Conservation (phyloP, 2,329 filamentous ascomycete species). For the Cytospora mali region DNA sequence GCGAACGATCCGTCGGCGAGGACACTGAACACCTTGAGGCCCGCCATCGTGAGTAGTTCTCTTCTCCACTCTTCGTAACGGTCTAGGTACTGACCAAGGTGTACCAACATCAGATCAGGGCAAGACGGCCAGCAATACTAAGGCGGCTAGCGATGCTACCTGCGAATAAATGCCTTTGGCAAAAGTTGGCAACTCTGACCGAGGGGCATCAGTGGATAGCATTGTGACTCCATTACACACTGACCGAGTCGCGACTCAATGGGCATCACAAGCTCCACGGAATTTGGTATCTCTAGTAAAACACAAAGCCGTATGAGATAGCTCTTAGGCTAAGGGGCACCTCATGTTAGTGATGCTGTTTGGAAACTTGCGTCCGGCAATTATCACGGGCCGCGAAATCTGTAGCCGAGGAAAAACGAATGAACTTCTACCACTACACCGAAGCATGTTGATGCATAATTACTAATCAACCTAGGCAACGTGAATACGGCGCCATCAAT, state of each 20-base stretch:
- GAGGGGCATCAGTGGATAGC: background rate
- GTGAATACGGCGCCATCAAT: too few relatives aligned
- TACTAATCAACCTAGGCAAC: too few relatives aligned
- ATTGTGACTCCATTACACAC: background rate
- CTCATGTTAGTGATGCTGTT: background rate
- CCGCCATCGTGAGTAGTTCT: background rate
- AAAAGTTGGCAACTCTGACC: background rate
- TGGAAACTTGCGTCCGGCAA: too few relatives aligned
- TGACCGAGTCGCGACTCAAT: background rate
- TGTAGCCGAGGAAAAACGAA: too few relatives aligned
- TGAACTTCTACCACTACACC: too few relatives aligned
- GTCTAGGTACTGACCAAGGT: too few relatives aligned
- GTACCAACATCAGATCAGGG: too few relatives aligned
- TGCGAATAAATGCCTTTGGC: background rate
- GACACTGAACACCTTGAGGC: slow-evolving; percentile 11
- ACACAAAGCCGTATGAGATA: background rate
- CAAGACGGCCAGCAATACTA: too few relatives aligned
- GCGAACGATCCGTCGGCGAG: background rate
- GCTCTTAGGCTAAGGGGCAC: background rate
- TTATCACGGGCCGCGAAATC: too few relatives aligned
- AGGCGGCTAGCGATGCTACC: background rate
- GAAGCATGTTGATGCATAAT: too few relatives aligned
- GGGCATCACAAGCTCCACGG: background rate
- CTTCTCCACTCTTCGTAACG: too few relatives aligned
- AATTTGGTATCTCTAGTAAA: background rate